Percentiles rank a stretch among this genome's conserved stretches.
These are phyloP conservation scores for Astragalus glycyphyllos DNA, from an alignment of 306 rosid species.

Conservation along the genomic window DNA sequence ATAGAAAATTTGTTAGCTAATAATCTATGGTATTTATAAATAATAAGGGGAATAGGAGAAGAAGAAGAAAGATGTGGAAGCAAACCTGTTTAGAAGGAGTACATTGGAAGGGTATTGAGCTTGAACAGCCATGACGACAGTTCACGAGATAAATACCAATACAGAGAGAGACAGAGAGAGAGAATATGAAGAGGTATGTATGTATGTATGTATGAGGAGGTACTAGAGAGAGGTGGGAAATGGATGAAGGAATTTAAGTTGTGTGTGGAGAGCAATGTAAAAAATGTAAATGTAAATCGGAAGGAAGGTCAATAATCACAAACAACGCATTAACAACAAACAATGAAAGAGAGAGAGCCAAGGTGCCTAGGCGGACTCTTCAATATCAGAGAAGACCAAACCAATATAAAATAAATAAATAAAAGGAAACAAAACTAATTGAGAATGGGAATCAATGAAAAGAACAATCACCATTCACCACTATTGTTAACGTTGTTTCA, in stretches of 20 bases:
- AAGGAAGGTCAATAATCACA: slow-evolving; percentile 50
- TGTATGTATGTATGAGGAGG: no score
- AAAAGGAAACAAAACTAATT: not conserved
- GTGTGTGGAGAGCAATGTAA: slow-evolving; percentile 24
- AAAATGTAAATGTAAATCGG: slow-evolving; percentile 44
- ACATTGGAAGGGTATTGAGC: slow-evolving; percentile 95
- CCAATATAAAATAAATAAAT: no score
- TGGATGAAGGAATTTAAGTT: slow-evolving; percentile 31
- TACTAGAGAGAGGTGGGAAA: slow-evolving; percentile 31
- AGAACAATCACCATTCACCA: slow-evolving; percentile 31
- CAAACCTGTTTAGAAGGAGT: slow-evolving; percentile 77
- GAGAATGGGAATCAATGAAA: not conserved
- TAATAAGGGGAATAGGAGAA: not conserved
- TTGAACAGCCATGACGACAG: slow-evolving; percentile 81
- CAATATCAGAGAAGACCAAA: slow-evolving; percentile 55
- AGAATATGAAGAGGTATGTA: not conserved
- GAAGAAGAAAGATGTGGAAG: slow-evolving; percentile 31
- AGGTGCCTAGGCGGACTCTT: slow-evolving; percentile 78
- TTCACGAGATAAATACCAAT: slow-evolving; percentile 25
- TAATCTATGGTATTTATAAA: no score
- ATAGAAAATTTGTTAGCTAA: not conserved
- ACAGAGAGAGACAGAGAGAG: slow-evolving; percentile 9
- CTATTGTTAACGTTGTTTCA: not conserved
- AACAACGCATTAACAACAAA: slow-evolving; percentile 48
- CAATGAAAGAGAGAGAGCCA: slow-evolving; percentile 43